These are phyloP conservation scores for Penicillium lividum DNA, from an alignment of 495 filamentous ascomycete genomes.

Conservation along the genomic window DNA sequence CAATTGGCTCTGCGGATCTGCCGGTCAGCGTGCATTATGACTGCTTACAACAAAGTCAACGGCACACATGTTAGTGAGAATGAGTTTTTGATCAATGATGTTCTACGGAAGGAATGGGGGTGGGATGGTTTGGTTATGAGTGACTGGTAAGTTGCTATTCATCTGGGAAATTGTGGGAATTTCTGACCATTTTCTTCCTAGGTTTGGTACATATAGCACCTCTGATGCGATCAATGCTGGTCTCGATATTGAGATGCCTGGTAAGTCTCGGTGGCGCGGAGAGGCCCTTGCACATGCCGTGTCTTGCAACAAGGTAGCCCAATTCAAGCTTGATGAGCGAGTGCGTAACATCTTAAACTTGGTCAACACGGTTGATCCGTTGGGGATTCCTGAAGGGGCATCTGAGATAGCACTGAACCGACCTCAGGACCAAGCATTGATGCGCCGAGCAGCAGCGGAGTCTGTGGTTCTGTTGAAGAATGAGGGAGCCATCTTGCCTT, in stretches of 20 bases:
- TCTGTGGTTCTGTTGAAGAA: conserved; percentile 82
- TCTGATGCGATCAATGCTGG: conserved; percentile 68
- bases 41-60: conserved; percentile 74
- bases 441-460: conserved; percentile 66
- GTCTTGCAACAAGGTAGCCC: conserved; percentile 57
- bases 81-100: conserved; percentile 57
- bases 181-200: conserved; percentile 10
- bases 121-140: conserved; percentile 70
- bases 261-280: conserved; percentile 65
- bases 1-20: conserved; percentile 67
- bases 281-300: conserved; percentile 59
- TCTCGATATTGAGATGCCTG: conserved; percentile 76
- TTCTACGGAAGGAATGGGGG: conserved; percentile 70
- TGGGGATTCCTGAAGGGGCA: conserved; percentile 60
- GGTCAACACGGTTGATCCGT: conserved; percentile 61
- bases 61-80: conserved; percentile 69
- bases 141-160: conserved; percentile 60
- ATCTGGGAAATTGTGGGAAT: neutral
- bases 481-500: conserved; percentile 61
- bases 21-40: conserved; percentile 69
- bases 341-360: conserved; percentile 64
- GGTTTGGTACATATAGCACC: conserved; percentile 67
- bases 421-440: conserved; percentile 63
- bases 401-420: conserved; percentile 64
- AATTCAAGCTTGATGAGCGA: conserved; percentile 60